Evolutionary conservation across 164 flowering plant genomes (phyloP).

Genomic region (Vitis cinerea): DNA sequence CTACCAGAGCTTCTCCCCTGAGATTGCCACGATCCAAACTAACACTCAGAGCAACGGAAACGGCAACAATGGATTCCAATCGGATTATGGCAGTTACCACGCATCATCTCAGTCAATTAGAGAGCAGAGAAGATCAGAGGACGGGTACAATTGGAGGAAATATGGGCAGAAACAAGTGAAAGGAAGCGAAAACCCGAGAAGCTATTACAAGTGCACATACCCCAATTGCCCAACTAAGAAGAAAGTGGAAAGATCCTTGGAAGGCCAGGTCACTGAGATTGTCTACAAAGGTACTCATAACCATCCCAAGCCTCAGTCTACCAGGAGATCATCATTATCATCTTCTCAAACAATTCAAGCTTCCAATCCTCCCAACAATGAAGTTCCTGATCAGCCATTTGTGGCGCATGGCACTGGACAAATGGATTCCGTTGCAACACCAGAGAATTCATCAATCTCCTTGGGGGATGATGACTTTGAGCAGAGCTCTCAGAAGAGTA

Average conservation of each 20-base stretch:
- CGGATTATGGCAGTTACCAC: conserved; percentile 21
- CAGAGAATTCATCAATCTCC: conserved; percentile 72
- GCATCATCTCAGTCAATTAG: conserved; percentile 30
- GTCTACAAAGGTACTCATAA: conserved; percentile 74
- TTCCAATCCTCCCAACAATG: conserved; percentile 17
- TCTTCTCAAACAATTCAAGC: conserved; percentile 24
- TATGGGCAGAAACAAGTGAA: conserved; percentile 86
- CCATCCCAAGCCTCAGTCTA: conserved; percentile 74
- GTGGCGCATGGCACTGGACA: conserved; percentile 27
- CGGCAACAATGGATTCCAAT: conserved; percentile 18
- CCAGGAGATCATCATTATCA: conserved; percentile 48
- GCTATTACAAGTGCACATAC: conserved; percentile 74
- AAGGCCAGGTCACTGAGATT: conserved; percentile 76
- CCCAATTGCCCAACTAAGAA: conserved; percentile 76
- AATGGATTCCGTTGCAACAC: conserved; percentile 51
- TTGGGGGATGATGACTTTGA: conserved; percentile 71
- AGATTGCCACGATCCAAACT: conserved; percentile 28
- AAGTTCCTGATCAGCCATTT: conserved; percentile 32
- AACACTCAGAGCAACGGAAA: conserved; percentile 15
- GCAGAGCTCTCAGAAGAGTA: conserved; percentile 47
- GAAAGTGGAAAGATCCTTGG: conserved; percentile 73
- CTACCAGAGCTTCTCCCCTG: conserved; percentile 33
- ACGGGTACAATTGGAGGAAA: conserved; percentile 84
- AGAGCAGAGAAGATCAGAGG: conserved; percentile 50
- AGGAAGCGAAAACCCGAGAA: conserved; percentile 82